Evolutionary conservation across 2,329 filamentous ascomycete genomes (phyloP), one percentile per base, ranked within the genome.

Genomic region (Davidsoniella eucalypti): DNA sequence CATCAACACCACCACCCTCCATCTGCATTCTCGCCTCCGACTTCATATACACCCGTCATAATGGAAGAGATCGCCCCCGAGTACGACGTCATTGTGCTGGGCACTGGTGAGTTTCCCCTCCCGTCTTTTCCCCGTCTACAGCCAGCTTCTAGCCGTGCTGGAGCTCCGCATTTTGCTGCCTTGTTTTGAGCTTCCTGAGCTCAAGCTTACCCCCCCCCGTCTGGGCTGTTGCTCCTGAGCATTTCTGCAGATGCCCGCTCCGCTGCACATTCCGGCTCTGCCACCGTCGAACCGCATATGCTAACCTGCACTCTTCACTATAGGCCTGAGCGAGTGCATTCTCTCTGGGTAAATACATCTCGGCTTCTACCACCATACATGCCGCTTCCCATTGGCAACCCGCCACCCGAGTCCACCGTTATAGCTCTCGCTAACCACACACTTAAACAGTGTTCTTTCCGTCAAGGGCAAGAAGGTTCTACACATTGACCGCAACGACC

Each of bases 391-490:
- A 9, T 12, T 33, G 7, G 8, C 29, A 4, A 33, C 12, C 8
- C 29, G 29, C 29, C 29, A 33, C 29, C 29, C 12, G 29, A 33
- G 8, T 14, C 17, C 18, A 21, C 42, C 25, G n/a, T 51, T 44
- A 26, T 46, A 44, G 25, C 33, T 40, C 16, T 36, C 25, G 2
- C 48, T 25, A 33, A 33, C 29, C 44, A 29, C 18, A n/a, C 40
- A 45, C n/a, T 42, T 55, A 47, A 57, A 54, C 61, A 87, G 88
- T 68, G 88, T 98, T 55, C 72, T 96, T 64, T 94, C 87, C 72
- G 90, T 96, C 61, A 95, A 96, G 75, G 90, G 90, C 67, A 90
- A 94, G 76, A 96, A 96, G 74, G 92, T 98, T 63, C 78, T 98
- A 57, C 92, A 98, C 72, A 94, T 98, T 66, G 92, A 96, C 71